A percentile compares a stretch with the other conserved stretches of the same genome.
Conservation (phyloP, 306 rosid species). For the Pachyrhizus erosus region DNA sequence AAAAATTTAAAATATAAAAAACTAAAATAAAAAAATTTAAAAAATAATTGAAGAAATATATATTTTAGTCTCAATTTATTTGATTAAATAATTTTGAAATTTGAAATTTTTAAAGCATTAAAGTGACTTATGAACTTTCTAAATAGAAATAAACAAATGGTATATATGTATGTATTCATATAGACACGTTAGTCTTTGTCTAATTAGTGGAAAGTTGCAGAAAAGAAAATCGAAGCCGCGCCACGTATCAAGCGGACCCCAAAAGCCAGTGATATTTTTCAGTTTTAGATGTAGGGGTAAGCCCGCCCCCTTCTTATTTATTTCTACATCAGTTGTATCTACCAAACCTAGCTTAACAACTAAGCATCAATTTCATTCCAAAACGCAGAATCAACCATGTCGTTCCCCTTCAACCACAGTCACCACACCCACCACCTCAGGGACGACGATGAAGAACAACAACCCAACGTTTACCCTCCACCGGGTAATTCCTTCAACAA, state of each 20-base stretch:
- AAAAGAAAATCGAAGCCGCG: neutral
- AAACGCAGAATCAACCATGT: constrained; percentile 45
- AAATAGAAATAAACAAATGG: too few species aligned
- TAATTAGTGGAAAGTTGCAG: neutral
- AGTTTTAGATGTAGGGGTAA: neutral
- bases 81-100: too few species aligned
- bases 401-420: constrained; percentile 41
- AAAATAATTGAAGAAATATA: too few species aligned
- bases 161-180: too few species aligned
- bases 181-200: too few species aligned
- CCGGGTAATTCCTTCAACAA: constrained; percentile 24
- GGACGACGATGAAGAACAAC: constrained; percentile 29
- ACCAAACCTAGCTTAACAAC: neutral
- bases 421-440: neutral
- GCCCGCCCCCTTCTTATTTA: neutral
- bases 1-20: too few species aligned
- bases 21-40: too few species aligned
- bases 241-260: neutral
- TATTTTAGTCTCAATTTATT: too few species aligned
- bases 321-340: neutral
- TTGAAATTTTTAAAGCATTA: too few species aligned
- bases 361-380: neutral
- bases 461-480: constrained; percentile 3
- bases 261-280: neutral
- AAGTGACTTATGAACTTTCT: too few species aligned